Conservation (phyloP, 768 basidiomycete species). For the Asterophora parasitica region DNA sequence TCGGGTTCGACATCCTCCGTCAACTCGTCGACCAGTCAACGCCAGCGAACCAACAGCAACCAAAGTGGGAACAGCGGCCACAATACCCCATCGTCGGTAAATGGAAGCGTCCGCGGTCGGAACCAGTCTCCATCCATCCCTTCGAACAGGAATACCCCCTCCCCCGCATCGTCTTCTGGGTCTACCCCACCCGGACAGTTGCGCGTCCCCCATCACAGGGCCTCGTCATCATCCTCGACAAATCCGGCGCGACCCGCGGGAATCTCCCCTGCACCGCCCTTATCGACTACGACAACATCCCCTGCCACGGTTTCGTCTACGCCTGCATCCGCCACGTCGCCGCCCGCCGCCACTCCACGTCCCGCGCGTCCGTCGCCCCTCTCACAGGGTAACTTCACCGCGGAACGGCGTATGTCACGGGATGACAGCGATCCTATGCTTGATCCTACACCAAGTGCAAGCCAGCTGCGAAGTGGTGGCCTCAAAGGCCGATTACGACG, state of each 20-base stretch:
- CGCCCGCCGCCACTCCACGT: constrained; percentile 30
- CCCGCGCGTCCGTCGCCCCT: constrained; percentile 60
- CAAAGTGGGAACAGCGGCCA: constrained; percentile 53
- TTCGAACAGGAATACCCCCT: constrained; percentile 26
- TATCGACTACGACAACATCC: constrained; percentile 31
- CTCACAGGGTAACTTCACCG: constrained; percentile 59
- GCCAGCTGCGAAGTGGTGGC: constrained; percentile 54
- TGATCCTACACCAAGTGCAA: constrained; percentile 33
- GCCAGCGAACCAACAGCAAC: constrained; percentile 67
- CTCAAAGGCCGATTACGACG: constrained; percentile 75
- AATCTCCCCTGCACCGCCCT: constrained; percentile 26
- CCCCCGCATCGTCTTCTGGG: constrained; percentile 23
- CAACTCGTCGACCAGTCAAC: constrained; percentile 57
- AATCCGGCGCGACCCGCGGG: constrained; percentile 36
- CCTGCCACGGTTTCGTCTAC: constrained; percentile 28
- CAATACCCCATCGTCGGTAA: constrained; percentile 28
- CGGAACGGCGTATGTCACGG: constrained; percentile 73
- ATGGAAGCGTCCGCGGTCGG: constrained; percentile 33
- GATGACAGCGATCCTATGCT: constrained; percentile 70
- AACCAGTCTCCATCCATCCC: constrained; percentile 27
- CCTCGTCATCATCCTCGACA: constrained; percentile 43
- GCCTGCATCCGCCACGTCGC: constrained; percentile 22
- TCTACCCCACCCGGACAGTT: constrained; percentile 27
- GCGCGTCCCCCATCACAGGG: constrained; percentile 26
- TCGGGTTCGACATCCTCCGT: constrained; percentile 77